phyloP scores from a whole-genome alignment of 2,329 filamentous ascomycete genomes.

The Ophiocordyceps camponoti-floridani region DNA sequence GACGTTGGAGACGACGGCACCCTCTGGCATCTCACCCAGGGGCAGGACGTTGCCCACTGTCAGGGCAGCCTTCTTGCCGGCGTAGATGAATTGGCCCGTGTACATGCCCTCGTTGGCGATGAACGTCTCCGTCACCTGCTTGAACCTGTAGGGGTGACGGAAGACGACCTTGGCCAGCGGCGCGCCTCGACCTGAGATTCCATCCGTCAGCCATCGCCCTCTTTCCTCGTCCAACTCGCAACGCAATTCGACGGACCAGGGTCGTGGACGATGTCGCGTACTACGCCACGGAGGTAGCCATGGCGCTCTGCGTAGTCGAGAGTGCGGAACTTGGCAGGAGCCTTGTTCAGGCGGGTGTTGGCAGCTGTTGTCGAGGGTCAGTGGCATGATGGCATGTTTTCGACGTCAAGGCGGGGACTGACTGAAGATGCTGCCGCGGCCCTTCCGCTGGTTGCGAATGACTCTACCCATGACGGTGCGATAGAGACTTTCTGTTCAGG shows the following conservation, averaged over 20 bases:
- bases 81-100: constrained; percentile 99
- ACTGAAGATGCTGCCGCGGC: constrained; percentile 41
- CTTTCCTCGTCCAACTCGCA: not conserved
- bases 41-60: constrained; percentile 97
- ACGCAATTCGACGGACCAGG: constrained; percentile 37
- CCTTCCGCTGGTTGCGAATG: constrained; percentile 50
- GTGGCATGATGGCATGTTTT: constrained; percentile 7
- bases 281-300: constrained; percentile 92
- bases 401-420: constrained; percentile 14
- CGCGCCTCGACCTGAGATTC: constrained; percentile 54
- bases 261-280: constrained; percentile 99
- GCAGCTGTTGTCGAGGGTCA: constrained; percentile 34
- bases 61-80: constrained; percentile 94
- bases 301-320: constrained; percentile 95
- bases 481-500: constrained; percentile 13
- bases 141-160: constrained; percentile 97
- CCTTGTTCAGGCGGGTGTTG: constrained; percentile 84
- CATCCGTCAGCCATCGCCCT: constrained; percentile 9
- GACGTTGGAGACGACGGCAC: constrained; percentile 98
- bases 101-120: constrained; percentile 99
- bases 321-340: constrained; percentile 69
- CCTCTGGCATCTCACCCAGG: constrained; percentile 86
- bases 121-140: constrained; percentile 96
- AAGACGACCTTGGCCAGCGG: constrained; percentile 93
- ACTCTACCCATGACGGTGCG: constrained; percentile 34